phyloP scores from a whole-genome alignment of 257 asterid species.

The Linderniella brevidens region DNA sequence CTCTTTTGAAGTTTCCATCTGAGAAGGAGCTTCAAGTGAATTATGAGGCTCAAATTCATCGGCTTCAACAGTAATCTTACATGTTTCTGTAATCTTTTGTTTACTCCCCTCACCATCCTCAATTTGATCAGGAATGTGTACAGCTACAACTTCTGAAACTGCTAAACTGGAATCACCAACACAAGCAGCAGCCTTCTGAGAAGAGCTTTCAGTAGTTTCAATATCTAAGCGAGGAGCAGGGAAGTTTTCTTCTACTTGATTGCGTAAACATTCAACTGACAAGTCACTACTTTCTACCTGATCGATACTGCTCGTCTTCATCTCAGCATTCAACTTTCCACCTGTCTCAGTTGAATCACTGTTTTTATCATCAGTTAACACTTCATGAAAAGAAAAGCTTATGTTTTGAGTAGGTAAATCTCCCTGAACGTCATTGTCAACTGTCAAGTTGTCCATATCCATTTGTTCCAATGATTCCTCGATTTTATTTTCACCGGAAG shows the following conservation, averaged over 20 bases:
- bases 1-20: conserved; percentile 18
- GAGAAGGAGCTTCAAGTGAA: conserved; percentile 19
- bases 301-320: conserved; percentile 17
- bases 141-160: too few species aligned
- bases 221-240: conserved; percentile 14
- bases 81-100: too few species aligned
- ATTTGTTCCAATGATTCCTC: conserved; percentile 28
- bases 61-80: conserved; percentile 10
- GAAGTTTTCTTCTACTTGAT: conserved; percentile 22
- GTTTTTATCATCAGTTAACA: conserved; percentile 16
- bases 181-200: conserved; percentile 16
- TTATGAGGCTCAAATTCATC: conserved; percentile 14
- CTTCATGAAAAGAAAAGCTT: conserved; percentile 10
- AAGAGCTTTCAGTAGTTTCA: conserved; percentile 18
- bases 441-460: conserved; percentile 16
- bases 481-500: conserved; percentile 37
- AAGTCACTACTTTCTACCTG: conserved; percentile 17
- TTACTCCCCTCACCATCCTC: too few species aligned
- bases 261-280: conserved; percentile 18
- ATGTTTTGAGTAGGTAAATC: conserved; percentile 18
- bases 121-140: too few species aligned
- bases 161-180: conserved; percentile 3
- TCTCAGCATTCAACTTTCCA: conserved; percentile 13
- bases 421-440: conserved; percentile 20
- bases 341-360: conserved; percentile 13